These are phyloP conservation scores for Alternaria consortialis DNA, from an alignment of 2,329 filamentous ascomycete genomes.

Conservation along the genomic window DNA sequence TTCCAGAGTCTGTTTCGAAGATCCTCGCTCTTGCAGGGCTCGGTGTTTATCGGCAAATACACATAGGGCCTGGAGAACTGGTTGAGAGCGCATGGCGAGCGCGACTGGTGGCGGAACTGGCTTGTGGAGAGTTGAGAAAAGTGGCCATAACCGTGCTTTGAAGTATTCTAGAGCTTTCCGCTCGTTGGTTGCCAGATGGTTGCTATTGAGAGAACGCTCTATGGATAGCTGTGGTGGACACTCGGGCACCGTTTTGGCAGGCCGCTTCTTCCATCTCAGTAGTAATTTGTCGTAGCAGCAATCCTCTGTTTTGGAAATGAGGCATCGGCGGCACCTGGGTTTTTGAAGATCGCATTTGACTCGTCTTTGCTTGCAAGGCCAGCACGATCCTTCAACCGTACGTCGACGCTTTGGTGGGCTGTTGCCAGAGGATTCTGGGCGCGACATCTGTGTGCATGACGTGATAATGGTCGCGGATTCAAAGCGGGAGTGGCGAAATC, in stretches of 20 bases:
- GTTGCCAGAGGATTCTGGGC: conserved; percentile 18
- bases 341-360: conserved; percentile 18
- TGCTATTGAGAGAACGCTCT: conserved; percentile 5
- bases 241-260: conserved; percentile 14
- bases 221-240: conserved; percentile 3
- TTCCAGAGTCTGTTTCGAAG: conserved; percentile 10
- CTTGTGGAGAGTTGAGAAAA: conserved; percentile 19
- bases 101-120: conserved; percentile 19
- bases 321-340: conserved; percentile 13
- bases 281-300: conserved; percentile 18
- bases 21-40: conserved; percentile 17
- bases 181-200: conserved; percentile 18
- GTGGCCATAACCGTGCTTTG: conserved; percentile 22
- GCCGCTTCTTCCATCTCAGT: conserved; percentile 20
- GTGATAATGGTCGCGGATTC: conserved; percentile 5
- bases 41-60: conserved; percentile 24
- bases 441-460: conserved; percentile 22
- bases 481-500: neutral
- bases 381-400: conserved; percentile 21
- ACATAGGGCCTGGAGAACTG: conserved; percentile 22
- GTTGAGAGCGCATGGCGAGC: conserved; percentile 20
- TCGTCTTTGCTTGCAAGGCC: conserved; percentile 18
- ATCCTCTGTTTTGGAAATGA: conserved; percentile 9
- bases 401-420: conserved; percentile 16
- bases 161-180: conserved; percentile 26